Conservation (phyloP, 345 rosid genomes). For the Melastoma malabathricum region DNA sequence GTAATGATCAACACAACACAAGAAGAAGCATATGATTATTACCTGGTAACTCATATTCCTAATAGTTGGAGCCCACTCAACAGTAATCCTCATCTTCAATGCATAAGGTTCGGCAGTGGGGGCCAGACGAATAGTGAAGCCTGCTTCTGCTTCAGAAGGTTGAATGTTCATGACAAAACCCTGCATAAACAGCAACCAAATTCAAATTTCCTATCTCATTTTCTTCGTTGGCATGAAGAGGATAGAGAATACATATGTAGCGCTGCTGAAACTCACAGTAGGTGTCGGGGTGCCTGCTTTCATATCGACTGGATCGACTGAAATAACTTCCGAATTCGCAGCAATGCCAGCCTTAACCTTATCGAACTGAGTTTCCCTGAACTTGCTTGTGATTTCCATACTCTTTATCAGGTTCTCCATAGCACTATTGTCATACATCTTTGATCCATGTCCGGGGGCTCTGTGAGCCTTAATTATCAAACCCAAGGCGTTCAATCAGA, state of each 20-base stretch:
- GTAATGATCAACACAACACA: not conserved
- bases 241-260: not conserved
- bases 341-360: slow-evolving; percentile 64
- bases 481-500: slow-evolving; percentile 64
- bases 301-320: slow-evolving; percentile 74
- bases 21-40: slow-evolving; percentile 7
- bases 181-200: slow-evolving; percentile 14
- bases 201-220: not conserved
- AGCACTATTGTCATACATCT: slow-evolving; percentile 63
- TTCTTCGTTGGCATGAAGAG: not conserved
- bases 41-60: slow-evolving; percentile 72
- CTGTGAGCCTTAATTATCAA: slow-evolving; percentile 46
- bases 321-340: slow-evolving; percentile 54
- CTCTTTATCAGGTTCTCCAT: slow-evolving; percentile 92
- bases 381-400: slow-evolving; percentile 46
- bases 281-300: slow-evolving; percentile 72
- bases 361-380: slow-evolving; percentile 65
- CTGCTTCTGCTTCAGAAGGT: slow-evolving; percentile 92
- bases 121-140: slow-evolving; percentile 70
- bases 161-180: slow-evolving; percentile 94
- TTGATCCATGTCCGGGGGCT: slow-evolving; percentile 70
- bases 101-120: slow-evolving; percentile 58
- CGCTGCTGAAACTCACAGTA: slow-evolving; percentile 23
- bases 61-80: slow-evolving; percentile 81
- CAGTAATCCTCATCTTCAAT: slow-evolving; percentile 46